A percentile compares a stretch with the other conserved stretches of the same genome.
These are phyloP conservation scores for Ascochyta fabae DNA, from an alignment of 2,329 filamentous ascomycete species.

Conservation along the genomic window DNA sequence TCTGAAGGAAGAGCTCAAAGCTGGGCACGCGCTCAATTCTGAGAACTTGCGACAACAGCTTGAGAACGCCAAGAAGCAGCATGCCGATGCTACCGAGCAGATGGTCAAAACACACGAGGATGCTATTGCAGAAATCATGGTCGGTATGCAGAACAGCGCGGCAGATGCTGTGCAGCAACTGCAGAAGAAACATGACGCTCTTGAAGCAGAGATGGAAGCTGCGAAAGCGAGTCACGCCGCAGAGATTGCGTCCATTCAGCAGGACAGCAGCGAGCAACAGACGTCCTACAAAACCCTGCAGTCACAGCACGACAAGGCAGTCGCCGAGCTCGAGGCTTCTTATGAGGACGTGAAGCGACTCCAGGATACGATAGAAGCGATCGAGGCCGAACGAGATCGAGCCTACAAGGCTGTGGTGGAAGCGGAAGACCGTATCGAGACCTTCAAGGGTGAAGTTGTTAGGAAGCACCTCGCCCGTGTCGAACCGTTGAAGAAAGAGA, in stretches of 20 bases:
- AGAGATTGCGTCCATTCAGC: conserved; percentile 31
- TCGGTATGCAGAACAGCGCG: conserved; percentile 43
- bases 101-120: conserved; percentile 44
- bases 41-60: conserved; percentile 33
- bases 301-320: conserved; percentile 25
- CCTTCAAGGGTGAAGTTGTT: conserved; percentile 46
- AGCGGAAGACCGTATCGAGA: conserved; percentile 44
- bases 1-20: conserved; percentile 37
- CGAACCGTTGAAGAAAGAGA: conserved; percentile 45
- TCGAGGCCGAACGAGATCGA: conserved; percentile 29
- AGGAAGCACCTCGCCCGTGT: conserved; percentile 44
- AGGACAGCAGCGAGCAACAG: conserved; percentile 25
- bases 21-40: conserved; percentile 38
- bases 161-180: conserved; percentile 42
- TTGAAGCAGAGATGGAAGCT: conserved; percentile 30
- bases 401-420: conserved; percentile 30
- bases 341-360: conserved; percentile 20
- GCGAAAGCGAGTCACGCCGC: conserved; percentile 25
- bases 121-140: conserved; percentile 45
- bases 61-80: conserved; percentile 34
- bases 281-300: conserved; percentile 24
- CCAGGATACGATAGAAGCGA: conserved; percentile 18
- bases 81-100: conserved; percentile 38
- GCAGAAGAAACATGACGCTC: conserved; percentile 42
- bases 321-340: conserved; percentile 13